Conservation (phyloP, 2,329 filamentous ascomycete genomes). For the Stagonosporopsis rhizophila region DNA sequence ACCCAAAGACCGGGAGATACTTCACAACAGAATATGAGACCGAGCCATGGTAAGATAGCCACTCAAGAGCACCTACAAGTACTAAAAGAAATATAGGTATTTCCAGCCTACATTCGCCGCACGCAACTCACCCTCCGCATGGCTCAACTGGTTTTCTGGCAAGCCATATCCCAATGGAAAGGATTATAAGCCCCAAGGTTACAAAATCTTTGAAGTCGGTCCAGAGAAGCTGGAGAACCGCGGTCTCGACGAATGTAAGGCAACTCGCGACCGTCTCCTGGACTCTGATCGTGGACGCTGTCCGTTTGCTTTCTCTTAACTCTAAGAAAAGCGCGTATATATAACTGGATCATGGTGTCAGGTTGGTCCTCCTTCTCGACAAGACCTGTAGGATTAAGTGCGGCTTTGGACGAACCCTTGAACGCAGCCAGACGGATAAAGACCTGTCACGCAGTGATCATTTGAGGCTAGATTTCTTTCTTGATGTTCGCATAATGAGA, state of each 20-base stretch:
- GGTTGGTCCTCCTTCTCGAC: not conserved
- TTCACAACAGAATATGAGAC: slow-evolving; percentile 26
- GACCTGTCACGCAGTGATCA: not conserved
- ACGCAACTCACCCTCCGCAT: slow-evolving; percentile 25
- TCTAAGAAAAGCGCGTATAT: not conserved
- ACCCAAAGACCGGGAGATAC: slow-evolving; percentile 52
- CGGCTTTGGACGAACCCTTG: not conserved
- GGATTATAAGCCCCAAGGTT: slow-evolving; percentile 60
- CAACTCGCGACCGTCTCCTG: slow-evolving; percentile 34
- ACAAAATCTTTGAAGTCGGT: slow-evolving; percentile 66
- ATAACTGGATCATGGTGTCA: not conserved
- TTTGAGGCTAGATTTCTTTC: not conserved
- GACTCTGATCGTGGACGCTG: slow-evolving; percentile 35
- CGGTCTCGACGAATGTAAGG: slow-evolving; percentile 45
- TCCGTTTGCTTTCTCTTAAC: slow-evolving; percentile 35
- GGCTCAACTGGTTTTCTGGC: slow-evolving; percentile 61
- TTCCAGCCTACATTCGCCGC: slow-evolving; percentile 30
- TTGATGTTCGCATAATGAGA: not conserved
- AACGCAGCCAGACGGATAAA: not conserved
- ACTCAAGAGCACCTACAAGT: not conserved
- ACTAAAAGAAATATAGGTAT: slow-evolving; percentile 29
- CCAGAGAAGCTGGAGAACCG: slow-evolving; percentile 62
- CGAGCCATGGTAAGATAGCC: slow-evolving; percentile 50
- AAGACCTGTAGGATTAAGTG: not conserved
- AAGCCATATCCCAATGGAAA: slow-evolving; percentile 69